A percentile compares a stretch with the other conserved stretches of the same genome.
Conservation (phyloP, 2,329 filamentous ascomycete genomes). For the Neoascochyta sp. region DNA sequence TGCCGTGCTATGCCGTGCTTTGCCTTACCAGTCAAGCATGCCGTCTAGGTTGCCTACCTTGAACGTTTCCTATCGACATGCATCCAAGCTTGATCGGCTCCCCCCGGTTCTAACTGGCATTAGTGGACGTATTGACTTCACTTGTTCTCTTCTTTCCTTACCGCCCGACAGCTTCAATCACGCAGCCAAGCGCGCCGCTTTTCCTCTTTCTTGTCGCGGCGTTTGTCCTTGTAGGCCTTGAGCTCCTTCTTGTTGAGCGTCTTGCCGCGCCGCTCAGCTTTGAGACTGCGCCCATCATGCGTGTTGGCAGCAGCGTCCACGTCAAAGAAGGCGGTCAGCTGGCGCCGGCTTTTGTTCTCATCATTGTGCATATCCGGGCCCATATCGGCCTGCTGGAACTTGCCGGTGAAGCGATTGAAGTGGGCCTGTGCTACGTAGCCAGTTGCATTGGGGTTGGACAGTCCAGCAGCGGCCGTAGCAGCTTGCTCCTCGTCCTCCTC, state of each 20-base stretch:
- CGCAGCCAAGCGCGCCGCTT: constrained; percentile 87
- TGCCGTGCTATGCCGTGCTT: too few relatives aligned
- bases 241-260: constrained; percentile 81
- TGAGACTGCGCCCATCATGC: constrained; percentile 85
- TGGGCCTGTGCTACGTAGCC: constrained; percentile 65
- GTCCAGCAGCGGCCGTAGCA: constrained; percentile 23
- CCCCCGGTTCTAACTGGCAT: too few relatives aligned
- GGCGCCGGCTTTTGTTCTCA: constrained; percentile 79
- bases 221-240: constrained; percentile 87
- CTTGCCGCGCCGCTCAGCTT: constrained; percentile 83
- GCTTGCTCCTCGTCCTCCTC: constrained; percentile 34
- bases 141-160: constrained; percentile 25
- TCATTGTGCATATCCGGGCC: constrained; percentile 76
- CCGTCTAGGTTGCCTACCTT: too few relatives aligned
- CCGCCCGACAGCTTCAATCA: constrained; percentile 56
- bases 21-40: too few relatives aligned
- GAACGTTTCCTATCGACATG: too few relatives aligned
- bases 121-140: constrained; percentile 25
- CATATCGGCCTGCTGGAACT: constrained; percentile 67
- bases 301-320: constrained; percentile 89
- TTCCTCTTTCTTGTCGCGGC: constrained; percentile 85
- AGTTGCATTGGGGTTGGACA: constrained; percentile 19
- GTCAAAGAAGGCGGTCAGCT: constrained; percentile 94
- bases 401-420: constrained; percentile 91
- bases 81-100: too few relatives aligned